Evolutionary conservation across 805 yeast species (phyloP), one percentile per base, ranked within the genome.

Genomic region (Spencermartinsiella europaea): DNA sequence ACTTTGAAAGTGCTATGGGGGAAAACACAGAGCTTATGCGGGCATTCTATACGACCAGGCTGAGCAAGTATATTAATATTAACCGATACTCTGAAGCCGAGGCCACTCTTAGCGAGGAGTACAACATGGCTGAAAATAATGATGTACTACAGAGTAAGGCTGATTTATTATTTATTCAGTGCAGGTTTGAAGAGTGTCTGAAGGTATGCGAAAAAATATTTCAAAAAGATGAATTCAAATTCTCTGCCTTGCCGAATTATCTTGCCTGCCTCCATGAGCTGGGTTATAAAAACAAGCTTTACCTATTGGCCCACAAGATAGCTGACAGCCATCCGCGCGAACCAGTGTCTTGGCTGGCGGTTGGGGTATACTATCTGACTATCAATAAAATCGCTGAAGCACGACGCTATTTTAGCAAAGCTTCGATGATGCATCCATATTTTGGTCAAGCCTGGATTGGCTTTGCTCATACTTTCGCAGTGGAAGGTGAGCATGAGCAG

Each of bases 401-500:
- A 0, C 72, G 99, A 49, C 77, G 84, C 52, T 88, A 77, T 60
- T 93, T 89, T 66, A 83, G 93, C 35, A 89, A 87, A 62, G 90
- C 97, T 0, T 87, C 97, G 1, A 73, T 89, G 54, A 65, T 90
- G 50, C 84, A 88, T 58, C 95, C 99, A 2, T 85, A 82, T 54
- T 89, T 86, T 68, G 95, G 93, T 0, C 91, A 86, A 44, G 95
- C 98, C 1, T 93, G 99, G 99, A 81, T 93, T 28, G 99, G 97
- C 2, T 93, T 93, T 69, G 98, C 98, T 1, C 98, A 91, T 60
- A 90, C 98, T 0, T 93, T 90, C 75, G 96, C 96, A 0, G 83
- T 86, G 2, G 99, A 93, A 63, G 95, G 96, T n/a, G 99, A 93
- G 65, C 97, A 93, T 63, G 99, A 93, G 63, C 98, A 93, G 65